These are phyloP conservation scores for Monosporascus sp. DNA, from an alignment of 2,329 filamentous ascomycete species.

Conservation along the genomic window DNA sequence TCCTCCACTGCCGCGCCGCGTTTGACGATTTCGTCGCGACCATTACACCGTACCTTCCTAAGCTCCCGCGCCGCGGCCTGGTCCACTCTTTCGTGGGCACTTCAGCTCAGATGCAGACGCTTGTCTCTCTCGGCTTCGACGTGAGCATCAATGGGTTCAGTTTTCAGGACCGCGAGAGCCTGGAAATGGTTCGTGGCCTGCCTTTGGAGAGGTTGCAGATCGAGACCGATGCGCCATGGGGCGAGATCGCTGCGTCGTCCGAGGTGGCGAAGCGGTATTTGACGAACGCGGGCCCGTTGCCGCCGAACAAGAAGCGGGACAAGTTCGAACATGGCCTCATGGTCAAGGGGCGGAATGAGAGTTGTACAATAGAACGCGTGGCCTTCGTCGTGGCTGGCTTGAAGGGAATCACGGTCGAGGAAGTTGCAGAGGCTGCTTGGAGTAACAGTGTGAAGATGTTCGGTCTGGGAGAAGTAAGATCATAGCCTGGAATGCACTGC, in stretches of 20 bases:
- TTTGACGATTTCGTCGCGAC: conserved; percentile 37
- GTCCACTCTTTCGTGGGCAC: conserved; percentile 36
- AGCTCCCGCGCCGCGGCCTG: conserved; percentile 30
- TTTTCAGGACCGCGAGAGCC: conserved; percentile 31
- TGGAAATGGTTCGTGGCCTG: conserved; percentile 36
- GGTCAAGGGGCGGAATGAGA: conserved; percentile 48
- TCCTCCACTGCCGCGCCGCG: conserved; percentile 35
- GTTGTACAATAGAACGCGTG: conserved; percentile 41
- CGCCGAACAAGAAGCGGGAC: conserved; percentile 41
- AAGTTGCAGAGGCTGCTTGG: conserved; percentile 35
- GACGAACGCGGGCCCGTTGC: conserved; percentile 29
- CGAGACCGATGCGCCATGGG: conserved; percentile 45
- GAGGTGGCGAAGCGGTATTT: conserved; percentile 37
- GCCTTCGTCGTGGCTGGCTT: conserved; percentile 42
- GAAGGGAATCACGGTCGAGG: conserved; percentile 35
- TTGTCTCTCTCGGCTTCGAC: conserved; percentile 30
- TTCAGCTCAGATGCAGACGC: conserved; percentile 30
- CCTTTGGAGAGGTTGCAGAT: conserved; percentile 37
- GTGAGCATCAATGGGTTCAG: conserved; percentile 46
- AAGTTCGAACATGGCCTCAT: conserved; percentile 40
- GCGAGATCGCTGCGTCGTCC: conserved; percentile 29
- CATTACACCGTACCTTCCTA: conserved; percentile 32
- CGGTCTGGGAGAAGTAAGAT: not conserved
- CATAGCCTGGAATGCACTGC: no score
- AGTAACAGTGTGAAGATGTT: conserved; percentile 28